Evolutionary conservation across 768 basidiomycete genomes (phyloP).

Genomic region (Pisolithus marmoratus): DNA sequence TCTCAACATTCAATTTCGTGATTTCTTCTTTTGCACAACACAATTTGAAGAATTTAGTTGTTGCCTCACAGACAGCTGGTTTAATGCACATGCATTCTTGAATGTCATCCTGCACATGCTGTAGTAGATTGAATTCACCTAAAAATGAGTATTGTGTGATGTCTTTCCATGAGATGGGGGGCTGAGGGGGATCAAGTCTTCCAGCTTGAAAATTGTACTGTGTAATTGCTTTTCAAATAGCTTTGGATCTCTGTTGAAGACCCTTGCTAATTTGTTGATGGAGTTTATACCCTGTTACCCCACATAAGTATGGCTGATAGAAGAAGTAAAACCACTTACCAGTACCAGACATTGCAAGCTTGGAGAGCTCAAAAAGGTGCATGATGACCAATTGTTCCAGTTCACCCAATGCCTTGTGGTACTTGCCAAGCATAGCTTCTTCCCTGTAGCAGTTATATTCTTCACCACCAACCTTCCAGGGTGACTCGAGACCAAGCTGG

Average conservation of each 20-base stretch:
- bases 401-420: constrained; percentile 19
- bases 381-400: constrained; percentile 26
- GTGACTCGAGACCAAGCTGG: background rate
- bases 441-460: constrained; percentile 3
- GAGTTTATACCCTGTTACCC: constrained; percentile 25
- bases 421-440: constrained; percentile 4
- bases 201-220: constrained; percentile 21
- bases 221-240: constrained; percentile 22
- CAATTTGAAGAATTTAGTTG: constrained; percentile 23
- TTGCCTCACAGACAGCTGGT: constrained; percentile 13
- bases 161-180: constrained; percentile 11
- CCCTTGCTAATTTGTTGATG: constrained; percentile 29
- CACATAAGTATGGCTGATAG: background rate
- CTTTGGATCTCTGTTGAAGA: too few species aligned
- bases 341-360: constrained; percentile 18
- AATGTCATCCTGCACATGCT: too few species aligned
- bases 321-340: constrained; percentile 7
- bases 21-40: constrained; percentile 30
- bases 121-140: constrained; percentile 11
- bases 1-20: constrained; percentile 26
- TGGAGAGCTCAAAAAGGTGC: constrained; percentile 24
- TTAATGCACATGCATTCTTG: too few species aligned
- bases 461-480: background rate
- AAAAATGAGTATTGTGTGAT: constrained; percentile 12
- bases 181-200: constrained; percentile 11